Base-by-base conservation (phyloP, 176 grass and related monocot genomes). In the Oryza australiensis region DNA sequence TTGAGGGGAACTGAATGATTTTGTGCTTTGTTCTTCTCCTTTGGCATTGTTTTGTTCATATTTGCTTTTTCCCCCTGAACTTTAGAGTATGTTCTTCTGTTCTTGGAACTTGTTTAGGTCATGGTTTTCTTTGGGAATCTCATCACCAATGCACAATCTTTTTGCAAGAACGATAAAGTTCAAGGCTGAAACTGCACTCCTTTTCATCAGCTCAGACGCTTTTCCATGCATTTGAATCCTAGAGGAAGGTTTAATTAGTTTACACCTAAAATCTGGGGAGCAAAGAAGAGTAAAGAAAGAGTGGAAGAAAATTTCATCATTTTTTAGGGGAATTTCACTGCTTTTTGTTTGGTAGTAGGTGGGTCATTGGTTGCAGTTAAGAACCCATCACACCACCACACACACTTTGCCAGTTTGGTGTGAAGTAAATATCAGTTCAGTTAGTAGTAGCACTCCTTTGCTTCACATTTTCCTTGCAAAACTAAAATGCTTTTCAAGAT, bases 311-410 rank as follows among this genome's bases (percentile, higher is more conserved):
- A 51, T 28, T 59, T 49, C 53, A 9, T 22, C 12, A 11, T 43
- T 5, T 49, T 49, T 49, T 16, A 4, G 15, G 13, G 46, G 1
- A 60, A 51, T 22, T 59, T 35, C 35, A 9, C 27, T 18, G 9
- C 2, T 55, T 55, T 67, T 24, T 77, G 57, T 66, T 77, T 73
- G 82, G 57, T 82, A 67, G 87, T 0, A 14, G 72, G 65, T 85
- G 66, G 42, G 28, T 55, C 49, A 55, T 55, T 55, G 51, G 16
- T 20, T 65, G 33, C 33, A 81, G 82, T 85, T 77, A 85, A 85
- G 26, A 85, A 55, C 43, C 55, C 41, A 72, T 89, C 53, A 72
- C 20, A 72, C 20, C 20, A 57, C 20, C 32, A 30, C 12, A 18
- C 24, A 23, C 57, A 12, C 35, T 64, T 42, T 6, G 18, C 23